Evolutionary conservation across 352 stramenopile genomes (phyloP), one percentile per base, ranked within the genome.

Genomic region (Phytopythium ostracodes): DNA sequence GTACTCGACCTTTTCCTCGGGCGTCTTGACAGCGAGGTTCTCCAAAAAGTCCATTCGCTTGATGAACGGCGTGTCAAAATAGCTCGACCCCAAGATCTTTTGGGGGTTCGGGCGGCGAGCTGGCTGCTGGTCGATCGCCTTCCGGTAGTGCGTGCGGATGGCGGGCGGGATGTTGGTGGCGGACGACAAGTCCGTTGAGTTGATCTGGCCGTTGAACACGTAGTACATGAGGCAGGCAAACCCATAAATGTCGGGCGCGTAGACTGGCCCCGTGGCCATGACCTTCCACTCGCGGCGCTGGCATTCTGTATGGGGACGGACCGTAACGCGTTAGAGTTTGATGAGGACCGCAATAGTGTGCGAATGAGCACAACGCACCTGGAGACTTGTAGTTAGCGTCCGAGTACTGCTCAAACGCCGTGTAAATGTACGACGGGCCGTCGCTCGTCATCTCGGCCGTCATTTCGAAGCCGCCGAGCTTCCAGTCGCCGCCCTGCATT

Each of bases 1-100:
- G 65, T 98, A 98, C 35, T 81, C 79, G 40, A 97, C 88, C 62
- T 98, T 98, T 66, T 98, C 90, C 53, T 98, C 92, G 0, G 92
- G 80, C 0, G 89, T 93, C 72, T 98, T 98, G 42, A 98, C 77
- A 8, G 87, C 77, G 31, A 98, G 76, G 70, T 98, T 96, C 67
- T 98, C 89, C 24, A 99, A 62, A 70, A 97, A 97, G 52, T 90
- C 75, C 82, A 98, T 94, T n/a, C 92, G 79, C 62, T 92, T 94
- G 65, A 97, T 92, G 63, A 98, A 98, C 17, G 89, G 75, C 57
- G 92, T 96, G 59, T 97, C 85, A 71, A 98, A 98, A 29, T 95
- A 89, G 36, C 84, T 92, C 60, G 84, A 96, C 59, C 84, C 83
- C 4, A 98, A 71, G 10, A 98, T 67, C 42, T 97, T 96, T 63